Evolutionary conservation across 371 early-diverging fungal genomes (phyloP).

Genomic region (Lichtheimia ornata): DNA sequence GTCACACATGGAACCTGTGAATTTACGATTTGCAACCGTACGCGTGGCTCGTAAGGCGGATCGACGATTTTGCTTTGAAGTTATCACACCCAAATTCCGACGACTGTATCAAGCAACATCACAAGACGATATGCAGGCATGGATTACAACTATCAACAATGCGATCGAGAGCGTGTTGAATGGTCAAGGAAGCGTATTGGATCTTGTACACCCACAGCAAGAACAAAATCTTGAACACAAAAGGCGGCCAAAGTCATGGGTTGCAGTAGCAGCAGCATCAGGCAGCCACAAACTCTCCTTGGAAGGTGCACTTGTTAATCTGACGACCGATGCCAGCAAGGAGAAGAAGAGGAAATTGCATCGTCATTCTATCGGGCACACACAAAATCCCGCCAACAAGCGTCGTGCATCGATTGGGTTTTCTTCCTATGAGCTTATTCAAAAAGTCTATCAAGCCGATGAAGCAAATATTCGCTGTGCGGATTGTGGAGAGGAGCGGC

Average conservation of each 20-base stretch:
- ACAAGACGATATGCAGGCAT: constrained; percentile 64
- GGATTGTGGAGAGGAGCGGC: constrained; percentile 81
- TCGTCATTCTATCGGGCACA: constrained; percentile 8
- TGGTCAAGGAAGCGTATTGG: constrained; percentile 50
- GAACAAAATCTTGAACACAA: not conserved
- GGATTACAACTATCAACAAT: constrained; percentile 73
- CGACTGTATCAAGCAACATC: constrained; percentile 77
- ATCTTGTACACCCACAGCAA: constrained; percentile 12
- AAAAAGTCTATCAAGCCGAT: constrained; percentile 44
- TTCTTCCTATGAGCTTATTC: not conserved
- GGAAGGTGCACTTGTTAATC: constrained; percentile 4
- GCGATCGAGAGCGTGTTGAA: constrained; percentile 70
- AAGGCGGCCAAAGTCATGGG: not conserved
- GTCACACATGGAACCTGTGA: constrained; percentile 66
- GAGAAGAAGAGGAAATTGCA: constrained; percentile 8
- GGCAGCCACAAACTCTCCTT: not conserved
- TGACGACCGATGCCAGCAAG: not conserved
- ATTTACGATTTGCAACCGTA: constrained; percentile 75
- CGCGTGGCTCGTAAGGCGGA: constrained; percentile 71
- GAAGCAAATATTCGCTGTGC: constrained; percentile 74
- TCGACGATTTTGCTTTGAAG: constrained; percentile 78
- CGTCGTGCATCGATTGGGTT: not conserved
- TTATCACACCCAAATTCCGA: constrained; percentile 66
- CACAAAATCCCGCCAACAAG: not conserved
- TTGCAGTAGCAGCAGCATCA: not conserved